Percentiles rank a stretch among this genome's conserved stretches.
Conservation (phyloP, 352 stramenopile species). For the Phytophthora kernoviae region DNA sequence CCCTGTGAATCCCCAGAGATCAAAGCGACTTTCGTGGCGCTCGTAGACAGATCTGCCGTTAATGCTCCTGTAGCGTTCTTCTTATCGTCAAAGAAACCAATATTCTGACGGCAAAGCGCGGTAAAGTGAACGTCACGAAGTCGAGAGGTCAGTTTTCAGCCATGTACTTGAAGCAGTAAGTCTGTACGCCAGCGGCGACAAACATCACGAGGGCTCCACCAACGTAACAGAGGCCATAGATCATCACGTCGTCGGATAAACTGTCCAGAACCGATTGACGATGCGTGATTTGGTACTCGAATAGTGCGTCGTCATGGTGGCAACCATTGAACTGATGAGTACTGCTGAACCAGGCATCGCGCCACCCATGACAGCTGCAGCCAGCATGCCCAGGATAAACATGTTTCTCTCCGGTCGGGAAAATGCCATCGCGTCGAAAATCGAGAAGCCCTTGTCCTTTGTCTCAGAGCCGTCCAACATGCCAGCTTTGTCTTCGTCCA, state of each 20-base stretch:
- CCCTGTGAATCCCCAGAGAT: constrained; percentile 57
- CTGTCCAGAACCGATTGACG: not conserved
- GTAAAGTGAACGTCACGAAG: constrained; percentile 58
- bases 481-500: no score
- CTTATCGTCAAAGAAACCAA: constrained; percentile 76
- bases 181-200: constrained; percentile 34
- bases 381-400: constrained; percentile 33
- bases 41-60: constrained; percentile 52
- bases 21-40: constrained; percentile 49
- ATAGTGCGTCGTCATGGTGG: constrained; percentile 6
- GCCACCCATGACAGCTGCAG: constrained; percentile 26
- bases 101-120: constrained; percentile 38
- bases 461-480: no score
- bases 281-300: not conserved
- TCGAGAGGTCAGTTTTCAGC: constrained; percentile 53
- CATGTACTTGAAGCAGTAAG: constrained; percentile 56
- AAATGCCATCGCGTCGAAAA: constrained; percentile 16
- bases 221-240: constrained; percentile 26
- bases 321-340: constrained; percentile 16
- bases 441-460: constrained; percentile 8
- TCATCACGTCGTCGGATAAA: constrained; percentile 36
- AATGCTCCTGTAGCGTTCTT: constrained; percentile 58
- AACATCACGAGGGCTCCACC: constrained; percentile 35
- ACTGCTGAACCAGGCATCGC: constrained; percentile 25
- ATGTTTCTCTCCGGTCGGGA: constrained; percentile 29